Evolutionary conservation across 495 filamentous ascomycete species (phyloP), one percentile per base, ranked within the genome.

Genomic region (Neurospora intermedia): DNA sequence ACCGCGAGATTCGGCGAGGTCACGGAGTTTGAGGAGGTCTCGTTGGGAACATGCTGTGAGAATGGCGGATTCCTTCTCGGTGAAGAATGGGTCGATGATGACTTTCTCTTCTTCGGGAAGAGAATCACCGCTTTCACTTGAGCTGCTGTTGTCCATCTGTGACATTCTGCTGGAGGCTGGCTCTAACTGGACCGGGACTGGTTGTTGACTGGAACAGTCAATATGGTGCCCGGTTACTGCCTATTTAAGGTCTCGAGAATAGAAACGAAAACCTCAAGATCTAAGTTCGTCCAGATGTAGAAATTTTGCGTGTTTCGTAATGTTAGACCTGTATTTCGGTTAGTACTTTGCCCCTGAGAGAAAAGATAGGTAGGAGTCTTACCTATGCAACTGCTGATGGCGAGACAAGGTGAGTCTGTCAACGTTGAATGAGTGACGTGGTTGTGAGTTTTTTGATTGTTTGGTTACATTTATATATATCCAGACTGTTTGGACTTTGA

Each of bases 1-100:
- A 15, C 90, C 91, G 71, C 86, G 82, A 13, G 91, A 91, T 35
- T 89, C 90, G 20, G 96, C 94, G 74, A 93, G 85, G 4, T 77
- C 79, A 48, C 89, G 81, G 69, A 99, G 83, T 41, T 85, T 83
- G 73, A 86, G 84, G 42, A 93, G 79, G 79, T 97, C 88, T 27
- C 83, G 82, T 75, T 83, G 79, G 71, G 84, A 82, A 81, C 94
- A 97, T 69, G 94, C 94, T 69, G 84, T 82, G 43, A 86, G 80
- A 74, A 97, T 94, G 38, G 69, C 75, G 15, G 73, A 46, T 35
- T 78, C 76, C 54, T 80, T 82, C 35, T 74, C 41, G 10, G 20
- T 15, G 6, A 73, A 69, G 13, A 54, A 41, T 4, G 59, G 62
- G 13, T 71, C 59, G 39, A 74, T 18, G 39, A 74, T 18, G 7